Evolutionary conservation across 208 protist species (phyloP).

Genomic region (Trypanosoma scelopori): DNA sequence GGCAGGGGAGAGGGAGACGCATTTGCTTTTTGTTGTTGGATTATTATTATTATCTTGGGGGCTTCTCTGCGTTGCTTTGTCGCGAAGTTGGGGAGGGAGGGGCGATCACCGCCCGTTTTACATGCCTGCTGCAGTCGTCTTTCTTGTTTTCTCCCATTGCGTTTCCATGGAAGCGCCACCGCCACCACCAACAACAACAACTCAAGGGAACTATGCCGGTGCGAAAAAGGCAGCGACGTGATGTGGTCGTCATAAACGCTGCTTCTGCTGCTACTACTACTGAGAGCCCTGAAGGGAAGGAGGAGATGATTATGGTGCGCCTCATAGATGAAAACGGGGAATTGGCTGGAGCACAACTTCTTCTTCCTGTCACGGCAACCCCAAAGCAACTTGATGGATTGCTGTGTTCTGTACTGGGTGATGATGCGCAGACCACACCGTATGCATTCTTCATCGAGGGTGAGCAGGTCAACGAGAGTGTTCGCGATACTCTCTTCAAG

Average conservation of each 20-base stretch:
- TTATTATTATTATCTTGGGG: too few relatives aligned
- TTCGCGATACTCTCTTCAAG: slow-evolving; percentile 84
- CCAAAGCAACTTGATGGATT: slow-evolving; percentile 89
- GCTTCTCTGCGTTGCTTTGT: too few relatives aligned
- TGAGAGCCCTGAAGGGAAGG: slow-evolving; percentile 30
- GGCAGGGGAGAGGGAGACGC: too few relatives aligned
- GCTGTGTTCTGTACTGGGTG: slow-evolving; percentile 70
- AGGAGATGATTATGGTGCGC: slow-evolving; percentile 77
- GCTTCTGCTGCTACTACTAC: slow-evolving; percentile 24
- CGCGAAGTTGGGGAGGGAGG: too few relatives aligned
- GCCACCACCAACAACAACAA: background rate
- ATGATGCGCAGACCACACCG: slow-evolving; percentile 80
- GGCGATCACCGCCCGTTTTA: too few relatives aligned
- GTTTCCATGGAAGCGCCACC: too few relatives aligned
- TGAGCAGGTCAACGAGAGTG: slow-evolving; percentile 88
- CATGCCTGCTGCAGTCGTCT: background rate
- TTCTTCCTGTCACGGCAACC: slow-evolving; percentile 89
- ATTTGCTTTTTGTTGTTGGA: too few relatives aligned
- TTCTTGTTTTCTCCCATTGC: background rate
- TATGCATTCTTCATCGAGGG: slow-evolving; percentile 97
- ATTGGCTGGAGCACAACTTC: slow-evolving; percentile 89
- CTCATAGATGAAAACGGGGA: slow-evolving; percentile 88
- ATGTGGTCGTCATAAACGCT: slow-evolving; percentile 53
- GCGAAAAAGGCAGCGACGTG: slow-evolving; percentile 80
- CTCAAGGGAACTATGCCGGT: slow-evolving; percentile 59